Evolutionary conservation across 805 yeast species (phyloP), one percentile per base, ranked within the genome.

Genomic region (Saccharomyces mikatae): DNA sequence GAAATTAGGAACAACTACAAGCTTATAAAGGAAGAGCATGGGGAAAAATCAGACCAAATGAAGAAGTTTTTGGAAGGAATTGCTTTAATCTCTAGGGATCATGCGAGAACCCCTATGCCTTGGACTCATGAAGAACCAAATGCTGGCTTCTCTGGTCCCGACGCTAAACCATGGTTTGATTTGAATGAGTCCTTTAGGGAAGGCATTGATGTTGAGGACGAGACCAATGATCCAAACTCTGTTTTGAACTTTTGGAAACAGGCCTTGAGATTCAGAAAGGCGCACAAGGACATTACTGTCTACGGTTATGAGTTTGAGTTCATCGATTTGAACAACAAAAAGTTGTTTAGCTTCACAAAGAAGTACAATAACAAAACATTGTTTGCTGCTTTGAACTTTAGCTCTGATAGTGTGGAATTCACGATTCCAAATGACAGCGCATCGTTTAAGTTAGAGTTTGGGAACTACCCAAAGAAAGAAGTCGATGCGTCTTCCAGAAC

Each of bases 81-180:
- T 50, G 63, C 67, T 50, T 61, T 72, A 50, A 46, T 72, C 41
- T 74, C 80, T 11, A 71, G 82, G 61, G 83, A 79, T 63, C 71
- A 79, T 61, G 73, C 78, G n/a, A 73, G 82, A 62, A 72, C 80
- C 14, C 82, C 82, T n/a, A 75, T 79, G 57, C 81, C 76, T 55
- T 79, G 82, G 82, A 72, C 74, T 56, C 60, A 56, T 52, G 57
- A 72, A 1, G 57, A 54, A 26, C 66, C 56, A 6, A 56, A 74
- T 58, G 80, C 71, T 28, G 81, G 82, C 0, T 79, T 79, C 64
- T 69, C 81, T 21, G 67, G 41, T n/a, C 41, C 73, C 3, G 56
- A 72, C 46, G 51, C 32, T 24, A 67, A 65, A 56, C 82, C 83
- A 6, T 79, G 83, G 83, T 51, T 56, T 30, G 46, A 24, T 41